Base-by-base conservation (phyloP, 1,284 basidiomycete species). In the Vanrija sp. region DNA sequence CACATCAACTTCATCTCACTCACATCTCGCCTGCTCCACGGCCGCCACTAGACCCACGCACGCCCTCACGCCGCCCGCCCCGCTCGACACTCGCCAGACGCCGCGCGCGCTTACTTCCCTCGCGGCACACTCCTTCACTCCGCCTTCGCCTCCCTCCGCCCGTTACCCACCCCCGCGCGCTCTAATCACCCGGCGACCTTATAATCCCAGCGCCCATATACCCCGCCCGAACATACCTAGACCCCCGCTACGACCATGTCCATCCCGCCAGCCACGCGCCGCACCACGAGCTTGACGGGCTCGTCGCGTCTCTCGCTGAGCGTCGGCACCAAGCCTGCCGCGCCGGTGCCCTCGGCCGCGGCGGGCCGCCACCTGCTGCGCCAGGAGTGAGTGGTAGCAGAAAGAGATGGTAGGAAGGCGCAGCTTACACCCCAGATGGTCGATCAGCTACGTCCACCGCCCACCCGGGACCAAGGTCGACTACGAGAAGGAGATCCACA, bases 401-500 rank as follows among this genome's bases (percentile, higher is more conserved):
- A 34, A 34, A 5, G 16, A n/a, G 23, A 8, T 9, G 21, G 19
- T 12, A 28, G 43, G 6, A 10, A 2, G 8, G 15, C 23, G 16
- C 12, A 9, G 7, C 52, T 50, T 18, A 53, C 50, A 10, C n/a
- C 5, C 1, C 52, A 78, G 77, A 57, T 78, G 77, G 77, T 71
- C 75, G 9, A 69, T 77, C 49, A 76, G 73, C 26, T 78, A 75
- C 55, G 72, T 77, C 9, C 73, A 77, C 57, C 66, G 77, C 46
- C 72, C 72, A n/a, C 72, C 73, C 6, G 73, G 71, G 5, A 69
- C 74, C 9, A 78, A 78, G 53, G 67, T 75, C 45, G 74, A 76
- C 43, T 78, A 78, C 51, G 77, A 76, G 58, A 76, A 77, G 61
- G 72, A 74, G 62, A 77, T 77, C 38, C 68, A 68, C 48, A 65